Evolutionary conservation across 2,329 filamentous ascomycete species (phyloP), one percentile per base, ranked within the genome.

Genomic region (Balansia obtecta): DNA sequence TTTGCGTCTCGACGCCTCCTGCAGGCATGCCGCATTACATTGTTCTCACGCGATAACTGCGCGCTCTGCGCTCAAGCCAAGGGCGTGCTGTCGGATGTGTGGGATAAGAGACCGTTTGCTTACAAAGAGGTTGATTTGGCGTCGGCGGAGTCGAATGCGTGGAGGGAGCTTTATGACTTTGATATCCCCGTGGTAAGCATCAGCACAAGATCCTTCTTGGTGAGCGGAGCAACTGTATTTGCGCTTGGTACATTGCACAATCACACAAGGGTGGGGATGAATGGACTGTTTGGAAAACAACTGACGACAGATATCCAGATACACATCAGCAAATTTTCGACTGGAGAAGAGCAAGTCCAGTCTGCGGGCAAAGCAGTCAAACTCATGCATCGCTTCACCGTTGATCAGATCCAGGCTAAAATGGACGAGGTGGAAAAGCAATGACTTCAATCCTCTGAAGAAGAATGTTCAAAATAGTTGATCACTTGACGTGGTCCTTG

Each of bases 91-190:
- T 82, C 81, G 3, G 71, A 79, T 10, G 83, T 89, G 9, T 84
- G 79, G 76, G 77, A 85, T 51, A 63, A 61, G 53, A 71, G 82
- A 27, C 82, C 82, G 0, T 88, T 90, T 64, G 74, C 74, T 16
- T 88, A 81, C 64, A 71, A 72, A 8, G 84, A 89, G 64, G 72
- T 90, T 46, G 80, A 89, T 61, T 79, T 89, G 39, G 79, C 86
- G 67, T 74, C 76, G 46, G 72, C 76, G 0, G 76, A 80, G 27
- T 74, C 75, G 15, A 76, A 79, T 54, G 68, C 71, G 22, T 91
- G 86, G 86, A 81, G 78, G 59, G 74, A 82, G 46, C 61, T 88
- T 1, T 91, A 91, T 62, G 86, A 89, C 52, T 87, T 89, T 63
- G 86, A 91, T 57, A 86, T 87, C 8, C 86, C 86, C 0, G 86